Evolutionary conservation across 2,329 filamentous ascomycete genomes (phyloP).

Genomic region (Colletotrichum zoysiae): DNA sequence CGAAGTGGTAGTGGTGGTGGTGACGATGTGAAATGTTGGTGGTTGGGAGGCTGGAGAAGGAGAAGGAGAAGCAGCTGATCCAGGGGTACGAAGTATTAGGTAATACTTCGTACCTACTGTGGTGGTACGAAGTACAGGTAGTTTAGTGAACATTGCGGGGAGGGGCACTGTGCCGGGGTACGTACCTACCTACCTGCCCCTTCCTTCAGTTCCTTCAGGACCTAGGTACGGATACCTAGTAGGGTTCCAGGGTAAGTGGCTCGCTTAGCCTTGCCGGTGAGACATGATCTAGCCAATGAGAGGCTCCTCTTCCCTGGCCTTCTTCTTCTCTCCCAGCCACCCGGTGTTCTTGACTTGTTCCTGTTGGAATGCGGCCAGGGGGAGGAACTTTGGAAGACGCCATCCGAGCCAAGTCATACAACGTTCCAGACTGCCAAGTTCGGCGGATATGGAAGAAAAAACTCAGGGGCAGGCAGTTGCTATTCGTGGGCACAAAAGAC

Average conservation of each 20-base stretch:
- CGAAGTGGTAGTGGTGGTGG: slow-evolving; percentile 38
- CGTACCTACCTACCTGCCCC: background rate
- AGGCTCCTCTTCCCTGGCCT: background rate
- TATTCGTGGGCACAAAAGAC: background rate
- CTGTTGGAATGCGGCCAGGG: background rate
- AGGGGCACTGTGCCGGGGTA: too few relatives aligned
- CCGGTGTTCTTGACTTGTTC: slow-evolving; percentile 7
- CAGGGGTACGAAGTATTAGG: slow-evolving; percentile 1
- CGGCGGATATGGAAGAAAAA: background rate
- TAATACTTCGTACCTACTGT: too few relatives aligned
- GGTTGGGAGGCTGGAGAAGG: slow-evolving; percentile 40
- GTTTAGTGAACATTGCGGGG: background rate
- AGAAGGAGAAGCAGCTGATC: slow-evolving; percentile 9
- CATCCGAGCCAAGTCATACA: background rate
- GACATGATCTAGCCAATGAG: background rate
- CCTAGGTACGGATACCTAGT: too few relatives aligned
- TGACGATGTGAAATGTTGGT: slow-evolving; percentile 42
- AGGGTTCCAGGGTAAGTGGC: background rate
- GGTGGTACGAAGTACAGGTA: too few relatives aligned
- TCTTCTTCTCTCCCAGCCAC: background rate
- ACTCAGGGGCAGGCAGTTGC: background rate
- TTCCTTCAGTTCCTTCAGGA: background rate
- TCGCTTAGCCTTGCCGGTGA: background rate
- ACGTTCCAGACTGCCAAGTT: background rate
- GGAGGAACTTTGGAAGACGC: background rate